Percentiles rank a stretch among this genome's conserved stretches.
These are phyloP conservation scores for Pseudoscleropodium purum DNA, from an alignment of 225 moss, liverwort and hornwort species.

Conservation along the genomic window DNA sequence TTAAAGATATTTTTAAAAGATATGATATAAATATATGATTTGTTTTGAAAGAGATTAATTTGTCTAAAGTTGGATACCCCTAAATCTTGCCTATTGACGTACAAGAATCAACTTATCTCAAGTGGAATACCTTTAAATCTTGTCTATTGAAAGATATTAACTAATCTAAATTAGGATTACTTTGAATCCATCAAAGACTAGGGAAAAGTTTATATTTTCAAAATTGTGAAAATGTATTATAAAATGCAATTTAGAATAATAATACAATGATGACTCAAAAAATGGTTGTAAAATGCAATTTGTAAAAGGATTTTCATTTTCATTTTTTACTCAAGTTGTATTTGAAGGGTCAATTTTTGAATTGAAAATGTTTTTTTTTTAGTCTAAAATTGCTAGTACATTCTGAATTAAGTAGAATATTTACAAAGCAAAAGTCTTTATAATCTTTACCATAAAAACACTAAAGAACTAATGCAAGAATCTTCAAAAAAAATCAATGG, in stretches of 20 bases:
- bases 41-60: not conserved
- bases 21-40: not conserved
- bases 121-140: too few relatives aligned
- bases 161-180: not conserved
- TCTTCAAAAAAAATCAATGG: not conserved
- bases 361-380: not conserved
- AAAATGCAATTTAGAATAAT: not conserved
- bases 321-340: too few relatives aligned
- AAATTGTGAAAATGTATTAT: fast-evolving
- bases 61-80: too few relatives aligned
- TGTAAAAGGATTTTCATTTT: not conserved
- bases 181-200: fast-evolving
- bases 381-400: fast-evolving
- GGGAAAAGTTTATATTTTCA: fast-evolving
- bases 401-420: not conserved
- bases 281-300: not conserved
- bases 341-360: not conserved
- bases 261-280: not conserved
- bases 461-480: not conserved
- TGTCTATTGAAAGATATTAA: not conserved
- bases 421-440: not conserved
- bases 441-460: not conserved
- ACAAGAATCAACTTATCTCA: too few relatives aligned
- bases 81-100: not conserved
- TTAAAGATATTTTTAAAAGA: too few relatives aligned